Conservation (phyloP, 1,284 basidiomycete species). For the Exobasidium cylindrosporum region DNA sequence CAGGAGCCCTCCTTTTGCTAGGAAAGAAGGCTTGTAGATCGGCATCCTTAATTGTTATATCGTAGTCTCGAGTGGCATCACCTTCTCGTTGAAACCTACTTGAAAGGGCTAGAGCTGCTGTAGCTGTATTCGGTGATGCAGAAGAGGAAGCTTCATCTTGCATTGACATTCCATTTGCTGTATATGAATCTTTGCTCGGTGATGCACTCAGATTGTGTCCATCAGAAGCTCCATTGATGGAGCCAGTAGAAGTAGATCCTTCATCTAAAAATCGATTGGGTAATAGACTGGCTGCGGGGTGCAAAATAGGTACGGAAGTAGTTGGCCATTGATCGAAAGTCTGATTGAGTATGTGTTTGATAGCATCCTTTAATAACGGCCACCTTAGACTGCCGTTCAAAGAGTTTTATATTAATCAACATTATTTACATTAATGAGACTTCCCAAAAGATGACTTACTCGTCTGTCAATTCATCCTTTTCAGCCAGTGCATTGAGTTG, state of each 20-base stretch:
- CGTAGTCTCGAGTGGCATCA: neutral
- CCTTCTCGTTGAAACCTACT: neutral
- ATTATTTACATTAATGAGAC: too few species aligned
- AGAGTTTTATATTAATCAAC: neutral
- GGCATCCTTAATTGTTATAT: neutral
- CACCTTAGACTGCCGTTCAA: neutral
- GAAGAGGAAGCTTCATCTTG: neutral
- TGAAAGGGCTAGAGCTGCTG: neutral
- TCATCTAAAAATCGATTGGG: neutral
- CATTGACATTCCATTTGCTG: neutral
- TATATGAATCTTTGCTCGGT: neutral
- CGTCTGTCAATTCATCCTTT: constrained; percentile 8
- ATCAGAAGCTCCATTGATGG: neutral
- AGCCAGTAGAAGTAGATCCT: neutral
- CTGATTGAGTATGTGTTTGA: constrained; percentile 14
- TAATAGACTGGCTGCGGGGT: constrained; percentile 7
- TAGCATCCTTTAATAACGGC: constrained; percentile 10
- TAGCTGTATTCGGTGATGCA: neutral
- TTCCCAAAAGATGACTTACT: too few species aligned
- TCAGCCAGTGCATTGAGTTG: constrained; percentile 8
- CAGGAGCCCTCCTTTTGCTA: constrained; percentile 2
- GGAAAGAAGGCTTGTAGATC: constrained; percentile 14
- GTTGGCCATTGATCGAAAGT: constrained; percentile 5
- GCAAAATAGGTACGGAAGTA: neutral
- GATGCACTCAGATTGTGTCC: neutral